Evolutionary conservation across 106 monocot species (phyloP).

Genomic region (Ottelia alismoides): DNA sequence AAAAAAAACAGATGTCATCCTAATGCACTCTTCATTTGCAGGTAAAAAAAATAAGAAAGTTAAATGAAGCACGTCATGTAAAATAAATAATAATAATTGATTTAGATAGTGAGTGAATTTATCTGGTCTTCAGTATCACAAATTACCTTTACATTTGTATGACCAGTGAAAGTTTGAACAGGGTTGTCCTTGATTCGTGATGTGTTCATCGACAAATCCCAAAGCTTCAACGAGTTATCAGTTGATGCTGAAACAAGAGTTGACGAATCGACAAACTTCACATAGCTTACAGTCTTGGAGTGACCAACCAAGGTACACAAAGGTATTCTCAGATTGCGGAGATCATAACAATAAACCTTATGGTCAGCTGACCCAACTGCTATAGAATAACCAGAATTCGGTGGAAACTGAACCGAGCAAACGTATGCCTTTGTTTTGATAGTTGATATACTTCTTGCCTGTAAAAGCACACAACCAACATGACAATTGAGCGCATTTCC

Average conservation of each 20-base stretch:
- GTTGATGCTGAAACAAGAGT: slow-evolving; percentile 79
- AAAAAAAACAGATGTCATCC: too few relatives aligned
- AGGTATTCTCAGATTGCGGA: slow-evolving; percentile 48
- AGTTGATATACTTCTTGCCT: slow-evolving; percentile 59
- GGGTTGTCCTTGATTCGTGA: too few relatives aligned
- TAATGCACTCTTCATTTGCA: too few relatives aligned
- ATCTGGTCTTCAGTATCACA: too few relatives aligned
- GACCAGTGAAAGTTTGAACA: too few relatives aligned
- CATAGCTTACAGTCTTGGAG: slow-evolving; percentile 77
- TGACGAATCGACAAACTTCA: slow-evolving; percentile 63
- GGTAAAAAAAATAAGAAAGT: too few relatives aligned
- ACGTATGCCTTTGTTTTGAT: slow-evolving; percentile 82
- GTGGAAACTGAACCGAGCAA: slow-evolving; percentile 77
- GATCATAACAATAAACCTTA: slow-evolving; percentile 72
- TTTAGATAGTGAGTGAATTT: too few relatives aligned
- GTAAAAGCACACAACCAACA: slow-evolving; percentile 8
- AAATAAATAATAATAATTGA: too few relatives aligned
- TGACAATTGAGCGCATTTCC: too few relatives aligned
- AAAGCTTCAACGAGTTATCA: slow-evolving; percentile 77
- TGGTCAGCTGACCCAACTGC: slow-evolving; percentile 89
- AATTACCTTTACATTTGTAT: too few relatives aligned
- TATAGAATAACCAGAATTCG: slow-evolving; percentile 40
- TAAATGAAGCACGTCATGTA: too few relatives aligned
- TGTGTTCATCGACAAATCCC: slow-evolving; percentile 87
- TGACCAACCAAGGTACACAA: slow-evolving; percentile 55